Percentiles rank a stretch among this genome's conserved stretches.
These are phyloP conservation scores for Pseudogymnoascus sp. DNA, from an alignment of 2,329 filamentous ascomycete species.

Conservation along the genomic window DNA sequence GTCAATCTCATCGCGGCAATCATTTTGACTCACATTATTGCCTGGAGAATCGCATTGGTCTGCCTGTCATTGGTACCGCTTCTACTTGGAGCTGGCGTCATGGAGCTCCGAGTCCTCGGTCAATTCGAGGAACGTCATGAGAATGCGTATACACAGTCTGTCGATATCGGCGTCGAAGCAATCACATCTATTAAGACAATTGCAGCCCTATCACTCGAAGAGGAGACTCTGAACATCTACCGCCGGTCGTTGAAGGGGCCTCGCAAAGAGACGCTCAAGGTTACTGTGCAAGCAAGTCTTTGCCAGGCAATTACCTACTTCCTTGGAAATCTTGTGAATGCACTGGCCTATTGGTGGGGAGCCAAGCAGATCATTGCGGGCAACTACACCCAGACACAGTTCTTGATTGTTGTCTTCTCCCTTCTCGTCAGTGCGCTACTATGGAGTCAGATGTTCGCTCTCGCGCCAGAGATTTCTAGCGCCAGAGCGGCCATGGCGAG, in stretches of 20 bases:
- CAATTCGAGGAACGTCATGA: constrained; percentile 57
- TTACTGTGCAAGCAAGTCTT: constrained; percentile 45
- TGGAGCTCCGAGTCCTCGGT: constrained; percentile 58
- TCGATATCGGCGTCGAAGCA: constrained; percentile 59
- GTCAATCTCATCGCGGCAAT: constrained; percentile 64
- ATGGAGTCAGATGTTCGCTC: constrained; percentile 67
- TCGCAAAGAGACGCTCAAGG: constrained; percentile 46
- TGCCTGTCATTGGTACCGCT: constrained; percentile 62
- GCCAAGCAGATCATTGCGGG: constrained; percentile 62
- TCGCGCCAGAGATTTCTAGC: constrained; percentile 64
- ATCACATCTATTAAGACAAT: constrained; percentile 59
- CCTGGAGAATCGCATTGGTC: constrained; percentile 69
- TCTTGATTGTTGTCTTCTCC: constrained; percentile 65
- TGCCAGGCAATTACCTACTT: constrained; percentile 55
- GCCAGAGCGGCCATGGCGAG: constrained; percentile 54
- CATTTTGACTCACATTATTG: constrained; percentile 60
- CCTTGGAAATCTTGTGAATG: constrained; percentile 61
- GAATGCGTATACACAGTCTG: constrained; percentile 55
- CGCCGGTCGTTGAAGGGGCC: constrained; percentile 44
- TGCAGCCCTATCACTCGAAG: constrained; percentile 47
- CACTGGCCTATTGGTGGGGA: constrained; percentile 75
- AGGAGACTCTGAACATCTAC: constrained; percentile 48
- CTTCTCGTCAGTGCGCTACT: constrained; percentile 66
- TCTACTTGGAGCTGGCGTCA: constrained; percentile 59
- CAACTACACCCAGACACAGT: constrained; percentile 55